Evolutionary conservation across 106 monocot genomes (phyloP), one percentile per base, ranked within the genome.

Genomic region (Acorus gramineus): DNA sequence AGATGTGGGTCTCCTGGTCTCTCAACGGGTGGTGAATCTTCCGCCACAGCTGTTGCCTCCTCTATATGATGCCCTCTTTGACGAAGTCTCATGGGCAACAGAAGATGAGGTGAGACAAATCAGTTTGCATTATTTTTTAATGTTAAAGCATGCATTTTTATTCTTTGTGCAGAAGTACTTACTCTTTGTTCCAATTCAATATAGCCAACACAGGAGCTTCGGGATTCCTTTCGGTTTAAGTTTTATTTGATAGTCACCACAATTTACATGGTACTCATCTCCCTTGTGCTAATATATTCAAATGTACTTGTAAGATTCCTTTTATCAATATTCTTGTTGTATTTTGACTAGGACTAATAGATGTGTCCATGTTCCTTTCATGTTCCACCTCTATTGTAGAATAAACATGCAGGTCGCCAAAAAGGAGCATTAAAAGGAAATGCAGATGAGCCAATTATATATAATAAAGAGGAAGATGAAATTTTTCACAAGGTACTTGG

Each of bases 1-100:
- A 4, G 71, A 86, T 50, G 72, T 77, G 6, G 90, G 81, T 3
- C 71, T 90, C 44, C 57, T 94, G 55, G 78, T 90, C 42, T 84
- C 68, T 46, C 77, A 86, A 46, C 71, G 90, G 8, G 86, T 86
- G 69, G 84, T 89, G 50, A 94, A 94, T 59, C 90, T 81, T 56
- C 89, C 93, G 4, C 52, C 78, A 62, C 69, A 85, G 53, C 65
- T 88, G 11, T 85, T 93, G 46, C 78, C 77, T 14, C 87, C 81
- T 4, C 47, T 93, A 5, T 89, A 93, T 57, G 78, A 79, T 51
- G 80, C 70, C 5, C 73, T 93, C 13, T 86, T 89, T 61, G 84
- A 89, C 67, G 93, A 89, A 73, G 62, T 92, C 42, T 81, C 76
- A 11, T 98, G 96, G 96, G 96, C 96, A 28, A 98, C 77, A 9